Base-by-base conservation (phyloP, 306 rosid species). In the Casuarina glauca region DNA sequence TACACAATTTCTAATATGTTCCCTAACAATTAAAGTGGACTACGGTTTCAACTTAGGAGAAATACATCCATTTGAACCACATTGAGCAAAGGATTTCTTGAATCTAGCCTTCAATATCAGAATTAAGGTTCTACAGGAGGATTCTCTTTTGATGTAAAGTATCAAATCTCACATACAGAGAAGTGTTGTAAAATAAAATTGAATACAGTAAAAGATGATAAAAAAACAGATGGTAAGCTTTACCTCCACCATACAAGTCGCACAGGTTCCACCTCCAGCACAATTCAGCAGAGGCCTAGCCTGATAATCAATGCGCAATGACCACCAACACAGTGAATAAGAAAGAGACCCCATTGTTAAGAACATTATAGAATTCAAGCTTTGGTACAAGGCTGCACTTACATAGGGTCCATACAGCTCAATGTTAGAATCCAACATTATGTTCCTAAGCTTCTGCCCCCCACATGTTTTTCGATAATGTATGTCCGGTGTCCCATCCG, bases 191-290 rank as follows among this genome's bases (percentile, higher is more conserved):
- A 76, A 76, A 38, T 15, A 52, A 39, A 20, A 76, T 63, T 0
- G 1, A 12, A 9, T 35, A 9, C 42, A 69, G 8, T 12, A 45
- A 0, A 1, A 32, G 3, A 11, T 11, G 54, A 50, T 50, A 4
- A 9, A 9, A 9, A 15, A 17, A 19, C 35, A 5, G 17, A 26
- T 54, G 5, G n/a, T 81, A 69, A 32, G 8, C 38, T 80, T 80
- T 67, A 91, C 97, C 99, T 95, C 99, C 80, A 95, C 99, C 91
- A 91, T 82, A 76, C 99, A 95, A 17, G 99, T 93, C 1, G 78
- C 97, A 62, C 99, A 95, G 79, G 89, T 88, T 82, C 99, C 99
- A 78, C 89, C 93, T 38, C 97, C 97, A 1, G 67, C 93, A 77
- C 99, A 95, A 84, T 95, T 93, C 69, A 90, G 82, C 79, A 93